phyloP scores from a whole-genome alignment of 805 yeast genomes.

The Cephaloascus fragrans region DNA sequence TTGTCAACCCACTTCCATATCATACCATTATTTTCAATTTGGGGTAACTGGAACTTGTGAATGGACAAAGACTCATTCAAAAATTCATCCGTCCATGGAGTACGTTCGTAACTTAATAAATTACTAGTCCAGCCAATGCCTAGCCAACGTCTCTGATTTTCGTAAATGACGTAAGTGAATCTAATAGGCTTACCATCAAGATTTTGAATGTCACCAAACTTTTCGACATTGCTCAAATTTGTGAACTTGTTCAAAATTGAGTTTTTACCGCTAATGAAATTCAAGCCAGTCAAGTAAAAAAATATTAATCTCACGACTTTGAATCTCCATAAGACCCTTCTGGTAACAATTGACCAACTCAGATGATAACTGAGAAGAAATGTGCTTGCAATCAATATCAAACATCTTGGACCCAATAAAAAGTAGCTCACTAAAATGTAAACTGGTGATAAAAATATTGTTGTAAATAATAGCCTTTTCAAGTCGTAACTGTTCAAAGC shows the following conservation, averaged over 20 bases:
- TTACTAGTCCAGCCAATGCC: conserved; percentile 98
- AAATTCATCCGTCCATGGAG: conserved; percentile 97
- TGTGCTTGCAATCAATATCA: conserved; percentile 48
- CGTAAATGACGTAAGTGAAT: conserved; percentile 87
- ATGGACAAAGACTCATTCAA: conserved; percentile 76
- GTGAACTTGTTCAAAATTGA: conserved; percentile 18
- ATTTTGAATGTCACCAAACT: conserved; percentile 1
- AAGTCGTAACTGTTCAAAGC: conserved; percentile 73
- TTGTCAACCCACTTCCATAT: conserved; percentile 94
- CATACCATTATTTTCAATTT: conserved; percentile 57
- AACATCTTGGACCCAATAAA: conserved; percentile 59
- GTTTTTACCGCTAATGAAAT: conserved; percentile 41
- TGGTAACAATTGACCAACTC: conserved; percentile 70
- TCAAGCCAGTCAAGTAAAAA: conserved; percentile 82
- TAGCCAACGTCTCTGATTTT: conserved; percentile 93
- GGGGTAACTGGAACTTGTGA: conserved; percentile 74
- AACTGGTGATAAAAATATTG: conserved; percentile 77
- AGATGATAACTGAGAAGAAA: conserved; percentile 79
- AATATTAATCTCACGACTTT: conserved; percentile 57
- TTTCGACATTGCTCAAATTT: background rate
- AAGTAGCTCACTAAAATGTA: conserved; percentile 64
- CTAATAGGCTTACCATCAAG: conserved; percentile 42
- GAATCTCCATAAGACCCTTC: conserved; percentile 81
- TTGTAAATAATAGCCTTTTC: conserved; percentile 71
- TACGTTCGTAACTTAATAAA: conserved; percentile 82